Conservation (phyloP, 164 flowering plant genomes). For the Nelumbo lutea region DNA sequence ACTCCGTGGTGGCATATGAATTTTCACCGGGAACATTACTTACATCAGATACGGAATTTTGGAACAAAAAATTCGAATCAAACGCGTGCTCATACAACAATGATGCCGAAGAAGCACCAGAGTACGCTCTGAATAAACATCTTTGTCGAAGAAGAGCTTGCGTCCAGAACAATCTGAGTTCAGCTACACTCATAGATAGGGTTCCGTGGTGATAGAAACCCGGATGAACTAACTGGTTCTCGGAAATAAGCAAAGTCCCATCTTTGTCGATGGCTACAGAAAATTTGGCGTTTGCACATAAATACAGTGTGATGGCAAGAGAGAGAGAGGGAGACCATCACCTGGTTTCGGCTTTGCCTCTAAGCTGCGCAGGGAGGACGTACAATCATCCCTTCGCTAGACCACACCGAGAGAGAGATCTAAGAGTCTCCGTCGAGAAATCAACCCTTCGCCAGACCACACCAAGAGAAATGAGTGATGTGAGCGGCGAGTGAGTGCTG, state of each 20-base stretch:
- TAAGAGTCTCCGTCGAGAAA: too few species aligned
- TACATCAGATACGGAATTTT: background rate
- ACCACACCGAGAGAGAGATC: too few species aligned
- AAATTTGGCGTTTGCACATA: too few species aligned
- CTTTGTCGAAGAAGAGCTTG: slow-evolving; percentile 3
- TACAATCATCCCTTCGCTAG: too few species aligned
- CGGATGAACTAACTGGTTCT: background rate
- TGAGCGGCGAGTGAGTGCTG: too few species aligned
- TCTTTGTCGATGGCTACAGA: background rate
- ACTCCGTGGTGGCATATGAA: background rate
- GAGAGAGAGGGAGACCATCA: too few species aligned
- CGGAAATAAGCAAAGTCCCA: slow-evolving; percentile 3
- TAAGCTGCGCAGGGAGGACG: too few species aligned
- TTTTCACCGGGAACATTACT: background rate
- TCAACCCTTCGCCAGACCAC: too few species aligned
- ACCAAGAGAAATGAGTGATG: too few species aligned
- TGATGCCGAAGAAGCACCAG: slow-evolving; percentile 12
- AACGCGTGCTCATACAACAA: slow-evolving; percentile 13
- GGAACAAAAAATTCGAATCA: background rate
- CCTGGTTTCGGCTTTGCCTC: too few species aligned
- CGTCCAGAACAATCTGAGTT: slow-evolving; percentile 2
- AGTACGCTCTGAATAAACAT: slow-evolving; percentile 5
- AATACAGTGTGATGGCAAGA: too few species aligned
- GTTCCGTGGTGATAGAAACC: background rate
- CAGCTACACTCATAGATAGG: slow-evolving; percentile 15